Percentiles rank a stretch among this genome's conserved stretches.
These are phyloP conservation scores for Russula ochroleuca DNA, from an alignment of 768 basidiomycete species.

Conservation along the genomic window DNA sequence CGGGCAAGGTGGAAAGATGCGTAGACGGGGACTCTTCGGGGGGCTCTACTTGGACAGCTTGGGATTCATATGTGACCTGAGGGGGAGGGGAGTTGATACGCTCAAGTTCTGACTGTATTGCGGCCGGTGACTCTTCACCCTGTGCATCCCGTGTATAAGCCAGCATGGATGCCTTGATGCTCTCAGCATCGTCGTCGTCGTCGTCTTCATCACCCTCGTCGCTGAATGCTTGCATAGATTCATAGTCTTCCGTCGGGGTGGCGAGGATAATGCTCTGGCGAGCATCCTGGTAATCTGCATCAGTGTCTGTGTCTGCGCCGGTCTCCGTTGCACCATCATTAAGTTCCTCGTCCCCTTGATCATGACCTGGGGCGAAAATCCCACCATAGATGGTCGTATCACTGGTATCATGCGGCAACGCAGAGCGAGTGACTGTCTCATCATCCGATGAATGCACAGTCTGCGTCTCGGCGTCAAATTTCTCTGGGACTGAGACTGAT, in stretches of 20 bases:
- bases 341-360: constrained; percentile 39
- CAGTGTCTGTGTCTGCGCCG: constrained; percentile 63
- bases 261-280: constrained; percentile 56
- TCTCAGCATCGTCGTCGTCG: constrained; percentile 58
- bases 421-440: constrained; percentile 22
- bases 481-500: constrained; percentile 21
- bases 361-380: constrained; percentile 26
- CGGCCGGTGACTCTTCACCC: constrained; percentile 6
- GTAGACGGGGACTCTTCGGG: constrained; percentile 29
- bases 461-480: constrained; percentile 28
- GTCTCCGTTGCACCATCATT: constrained; percentile 53
- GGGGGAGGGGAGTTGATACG: constrained; percentile 30
- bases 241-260: constrained; percentile 48
- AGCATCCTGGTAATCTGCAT: constrained; percentile 72
- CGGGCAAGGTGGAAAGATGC: background rate
- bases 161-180: constrained; percentile 63
- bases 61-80: constrained; percentile 50
- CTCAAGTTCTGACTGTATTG: constrained; percentile 17
- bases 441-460: constrained; percentile 19
- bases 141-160: constrained; percentile 28
- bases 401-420: constrained; percentile 30
- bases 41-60: constrained; percentile 37
- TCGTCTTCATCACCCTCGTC: constrained; percentile 61
- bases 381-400: constrained; percentile 33
- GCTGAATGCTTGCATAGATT: constrained; percentile 34